Evolutionary conservation across 75 land plant genomes (phyloP), one percentile per base, ranked within the genome.

Genomic region (Larix kaempferi): DNA sequence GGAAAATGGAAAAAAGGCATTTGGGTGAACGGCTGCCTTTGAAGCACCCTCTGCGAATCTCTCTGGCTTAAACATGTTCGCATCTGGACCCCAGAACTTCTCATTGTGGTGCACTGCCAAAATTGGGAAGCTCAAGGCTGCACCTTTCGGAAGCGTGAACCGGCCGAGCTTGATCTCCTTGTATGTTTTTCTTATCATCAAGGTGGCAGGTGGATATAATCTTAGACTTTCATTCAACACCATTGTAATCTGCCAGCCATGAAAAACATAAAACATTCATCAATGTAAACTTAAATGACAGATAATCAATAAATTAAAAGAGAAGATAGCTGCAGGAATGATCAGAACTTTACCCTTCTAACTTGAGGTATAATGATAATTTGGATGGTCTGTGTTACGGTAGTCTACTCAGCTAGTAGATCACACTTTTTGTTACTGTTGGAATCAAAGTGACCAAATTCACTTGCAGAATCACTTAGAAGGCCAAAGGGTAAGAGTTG

Each of bases 1-100:
- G 1, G 89, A 83, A 74, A 92, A 92, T 6, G 93, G 91, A 19
- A 90, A 76, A 64, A 87, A 92, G 1, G 84, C 87, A 14, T 26
- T 6, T 5, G 76, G 77, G 44, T 84, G 77, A 21, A 56, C 74
- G 11, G 88, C 57, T 3, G 88, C 89, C 27, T 85, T 75, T 12
- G 76, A 67, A 33, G 88, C 79, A 5, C 91, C 95, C 71, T 89
- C 80, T n/a, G 89, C 80, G 65, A 93, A 93, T 65, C 95, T 83
- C 55, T 82, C 86, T n/a, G 95, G 95, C 35, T 74, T 81, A 79
- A 88, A 88, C 29, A 79, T 75, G 10, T 76, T 19, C 22, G 79
- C 85, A 76, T 85, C 87, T 3, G 74, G 69, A 19, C 87, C 85
- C 85, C 90, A 88, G 5, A 67, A 49, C 26, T 80, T 66, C 23